These are phyloP conservation scores for Apocynum venetum DNA, from an alignment of 257 asterid species.

Conservation along the genomic window DNA sequence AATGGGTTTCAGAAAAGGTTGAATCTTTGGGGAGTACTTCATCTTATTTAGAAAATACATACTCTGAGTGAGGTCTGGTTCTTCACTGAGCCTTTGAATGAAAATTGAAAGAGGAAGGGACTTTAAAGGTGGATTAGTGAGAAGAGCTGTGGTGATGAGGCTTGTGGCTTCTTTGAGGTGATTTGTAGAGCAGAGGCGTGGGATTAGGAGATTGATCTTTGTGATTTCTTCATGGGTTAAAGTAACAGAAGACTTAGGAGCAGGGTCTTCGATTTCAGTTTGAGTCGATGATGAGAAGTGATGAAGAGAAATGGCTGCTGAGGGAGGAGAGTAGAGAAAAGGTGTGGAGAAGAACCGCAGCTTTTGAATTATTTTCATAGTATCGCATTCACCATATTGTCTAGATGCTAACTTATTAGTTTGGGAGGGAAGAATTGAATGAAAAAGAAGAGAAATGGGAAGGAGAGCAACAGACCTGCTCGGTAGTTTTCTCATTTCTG, in stretches of 20 bases:
- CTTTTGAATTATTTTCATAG: conserved; percentile 21
- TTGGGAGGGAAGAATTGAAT: no score
- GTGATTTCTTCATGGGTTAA: conserved; percentile 39
- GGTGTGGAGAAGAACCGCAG: conserved; percentile 24
- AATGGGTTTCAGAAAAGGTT: conserved; percentile 23
- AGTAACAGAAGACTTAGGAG: background rate
- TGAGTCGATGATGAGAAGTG: conserved; percentile 10
- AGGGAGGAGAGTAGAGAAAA: conserved; percentile 16
- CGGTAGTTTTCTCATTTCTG: no score
- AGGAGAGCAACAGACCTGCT: no score
- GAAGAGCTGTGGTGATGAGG: conserved; percentile 47
- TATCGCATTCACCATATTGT: background rate
- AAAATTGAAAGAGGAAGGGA: conserved; percentile 40
- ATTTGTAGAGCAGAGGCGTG: conserved; percentile 47
- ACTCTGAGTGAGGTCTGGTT: conserved; percentile 46
- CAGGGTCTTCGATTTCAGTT: background rate
- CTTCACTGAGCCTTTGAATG: conserved; percentile 32
- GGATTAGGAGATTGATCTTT: conserved; percentile 47
- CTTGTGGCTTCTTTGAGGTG: conserved; percentile 43
- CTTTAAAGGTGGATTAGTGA: conserved; percentile 37
- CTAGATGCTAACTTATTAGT: no score
- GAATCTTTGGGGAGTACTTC: conserved; percentile 30
- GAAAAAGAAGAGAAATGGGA: no score
- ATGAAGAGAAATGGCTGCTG: background rate
- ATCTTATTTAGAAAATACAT: conserved; percentile 59